Percentiles rank a stretch among this genome's conserved stretches.
Evolutionary conservation across 345 rosid genomes (phyloP).

Genomic region (Trapa bicornis): DNA sequence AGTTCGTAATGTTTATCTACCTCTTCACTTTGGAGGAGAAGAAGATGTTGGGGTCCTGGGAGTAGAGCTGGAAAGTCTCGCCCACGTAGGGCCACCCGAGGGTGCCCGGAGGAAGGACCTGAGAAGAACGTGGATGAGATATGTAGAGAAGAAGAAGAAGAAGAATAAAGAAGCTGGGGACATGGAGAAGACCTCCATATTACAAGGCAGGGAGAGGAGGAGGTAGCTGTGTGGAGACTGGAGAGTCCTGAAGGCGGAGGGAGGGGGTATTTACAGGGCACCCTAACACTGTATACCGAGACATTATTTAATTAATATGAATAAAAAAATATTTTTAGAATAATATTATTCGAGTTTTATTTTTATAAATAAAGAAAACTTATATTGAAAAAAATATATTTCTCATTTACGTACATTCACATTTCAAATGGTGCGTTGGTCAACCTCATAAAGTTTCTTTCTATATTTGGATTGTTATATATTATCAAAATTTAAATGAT

Average conservation of each 20-base stretch:
- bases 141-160: background rate
- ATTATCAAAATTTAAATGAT: no score
- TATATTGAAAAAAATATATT: no score
- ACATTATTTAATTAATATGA: no score
- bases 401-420: no score
- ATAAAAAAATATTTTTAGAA: no score
- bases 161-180: no score
- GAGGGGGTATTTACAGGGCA: slow-evolving; percentile 3
- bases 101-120: slow-evolving; percentile 38
- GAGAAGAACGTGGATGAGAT: background rate
- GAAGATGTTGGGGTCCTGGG: slow-evolving; percentile 43
- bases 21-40: slow-evolving; percentile 28
- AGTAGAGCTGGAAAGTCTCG: slow-evolving; percentile 38
- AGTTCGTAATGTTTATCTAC: slow-evolving; percentile 5
- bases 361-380: no score
- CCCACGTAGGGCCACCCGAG: slow-evolving; percentile 55
- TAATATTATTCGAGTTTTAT: no score
- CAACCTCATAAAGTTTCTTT: no score
- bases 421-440: no score
- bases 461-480: no score
- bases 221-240: background rate
- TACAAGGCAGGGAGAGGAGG: background rate
- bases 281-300: no score
- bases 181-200: slow-evolving; percentile 8
- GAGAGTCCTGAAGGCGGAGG: background rate